Percentiles rank a stretch among this genome's conserved stretches.
Evolutionary conservation across 495 filamentous ascomycete species (phyloP).

Genomic region (Arthonia radiata): DNA sequence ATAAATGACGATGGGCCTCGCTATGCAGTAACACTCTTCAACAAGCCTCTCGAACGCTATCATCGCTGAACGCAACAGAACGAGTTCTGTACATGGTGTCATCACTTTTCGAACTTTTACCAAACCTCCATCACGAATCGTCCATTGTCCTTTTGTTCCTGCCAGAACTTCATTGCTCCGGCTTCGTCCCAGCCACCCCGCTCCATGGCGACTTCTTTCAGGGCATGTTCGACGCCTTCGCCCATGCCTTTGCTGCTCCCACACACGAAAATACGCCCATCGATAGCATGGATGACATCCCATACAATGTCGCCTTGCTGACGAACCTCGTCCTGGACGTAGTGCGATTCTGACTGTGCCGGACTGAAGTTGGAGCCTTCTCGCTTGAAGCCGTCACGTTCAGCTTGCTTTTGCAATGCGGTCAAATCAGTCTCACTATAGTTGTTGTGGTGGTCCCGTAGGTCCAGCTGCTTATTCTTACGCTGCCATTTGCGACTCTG

Average conservation of each 20-base stretch:
- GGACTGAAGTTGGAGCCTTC: conserved; percentile 1
- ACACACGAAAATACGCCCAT: conserved; percentile 88
- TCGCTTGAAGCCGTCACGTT: conserved; percentile 1
- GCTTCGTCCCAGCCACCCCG: conserved; percentile 52
- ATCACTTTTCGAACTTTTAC: too few species aligned
- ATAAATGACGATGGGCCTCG: too few species aligned
- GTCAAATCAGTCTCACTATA: conserved; percentile 1
- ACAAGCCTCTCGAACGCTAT: too few species aligned
- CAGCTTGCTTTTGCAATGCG: conserved; percentile 1
- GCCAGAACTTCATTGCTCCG: conserved; percentile 57
- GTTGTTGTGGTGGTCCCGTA: neutral
- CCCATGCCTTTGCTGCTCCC: conserved; percentile 91
- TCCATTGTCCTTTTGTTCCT: conserved; percentile 54
- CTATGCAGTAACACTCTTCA: too few species aligned
- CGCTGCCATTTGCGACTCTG: conserved; percentile 57
- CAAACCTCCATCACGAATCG: conserved; percentile 66
- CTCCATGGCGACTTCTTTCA: conserved; percentile 55
- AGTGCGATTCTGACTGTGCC: conserved; percentile 10
- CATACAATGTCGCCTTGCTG: conserved; percentile 86
- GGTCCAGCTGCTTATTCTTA: conserved; percentile 66
- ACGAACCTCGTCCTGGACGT: conserved; percentile 21
- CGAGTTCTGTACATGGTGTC: too few species aligned
- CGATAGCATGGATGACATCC: conserved; percentile 81
- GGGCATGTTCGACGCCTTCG: conserved; percentile 69
- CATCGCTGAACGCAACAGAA: too few species aligned